Evolutionary conservation across 192 early-diverging fungal genomes (phyloP).

Genomic region (Coemansia sp.): DNA sequence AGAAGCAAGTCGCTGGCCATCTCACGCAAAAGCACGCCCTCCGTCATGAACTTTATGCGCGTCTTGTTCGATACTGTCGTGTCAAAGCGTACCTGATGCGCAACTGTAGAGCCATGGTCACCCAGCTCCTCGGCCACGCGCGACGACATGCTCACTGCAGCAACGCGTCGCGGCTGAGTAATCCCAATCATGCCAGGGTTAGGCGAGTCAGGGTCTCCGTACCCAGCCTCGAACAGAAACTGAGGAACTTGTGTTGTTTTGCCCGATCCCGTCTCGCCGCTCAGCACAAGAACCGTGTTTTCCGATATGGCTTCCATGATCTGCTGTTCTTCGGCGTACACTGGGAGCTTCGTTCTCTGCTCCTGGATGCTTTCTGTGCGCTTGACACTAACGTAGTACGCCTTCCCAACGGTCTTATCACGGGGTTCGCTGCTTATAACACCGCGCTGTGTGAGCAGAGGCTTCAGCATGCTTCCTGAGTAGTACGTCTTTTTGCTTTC

Average conservation of each 20-base stretch:
- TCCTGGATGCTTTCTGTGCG: slow-evolving; percentile 73
- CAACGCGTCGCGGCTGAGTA: slow-evolving; percentile 97
- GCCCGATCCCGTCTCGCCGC: slow-evolving; percentile 97
- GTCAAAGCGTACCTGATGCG: slow-evolving; percentile 88
- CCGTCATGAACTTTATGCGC: slow-evolving; percentile 98
- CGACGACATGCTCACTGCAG: slow-evolving; percentile 93
- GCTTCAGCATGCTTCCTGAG: slow-evolving; percentile 44
- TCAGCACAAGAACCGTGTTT: slow-evolving; percentile 89
- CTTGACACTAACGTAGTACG: slow-evolving; percentile 75
- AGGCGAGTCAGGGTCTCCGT: slow-evolving; percentile 73
- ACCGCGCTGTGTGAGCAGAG: slow-evolving; percentile 25
- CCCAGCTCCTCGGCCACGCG: slow-evolving; percentile 92
- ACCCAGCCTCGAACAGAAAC: slow-evolving; percentile 98
- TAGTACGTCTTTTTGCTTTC: slow-evolving; percentile 19
- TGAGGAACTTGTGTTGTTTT: slow-evolving; percentile 98
- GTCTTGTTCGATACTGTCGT: slow-evolving; percentile 71
- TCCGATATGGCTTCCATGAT: slow-evolving; percentile 95
- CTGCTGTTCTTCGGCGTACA: slow-evolving; percentile 91
- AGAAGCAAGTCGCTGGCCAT: slow-evolving; percentile 83
- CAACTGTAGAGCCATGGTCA: slow-evolving; percentile 62
- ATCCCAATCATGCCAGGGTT: slow-evolving; percentile 95
- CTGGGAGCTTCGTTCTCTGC: slow-evolving; percentile 79
- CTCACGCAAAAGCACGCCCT: slow-evolving; percentile 97
- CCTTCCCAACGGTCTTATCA: slow-evolving; percentile 6
- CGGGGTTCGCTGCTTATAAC: neutral